Conservation (phyloP, 768 basidiomycete genomes). For the Holtermanniella nyarrowii region DNA sequence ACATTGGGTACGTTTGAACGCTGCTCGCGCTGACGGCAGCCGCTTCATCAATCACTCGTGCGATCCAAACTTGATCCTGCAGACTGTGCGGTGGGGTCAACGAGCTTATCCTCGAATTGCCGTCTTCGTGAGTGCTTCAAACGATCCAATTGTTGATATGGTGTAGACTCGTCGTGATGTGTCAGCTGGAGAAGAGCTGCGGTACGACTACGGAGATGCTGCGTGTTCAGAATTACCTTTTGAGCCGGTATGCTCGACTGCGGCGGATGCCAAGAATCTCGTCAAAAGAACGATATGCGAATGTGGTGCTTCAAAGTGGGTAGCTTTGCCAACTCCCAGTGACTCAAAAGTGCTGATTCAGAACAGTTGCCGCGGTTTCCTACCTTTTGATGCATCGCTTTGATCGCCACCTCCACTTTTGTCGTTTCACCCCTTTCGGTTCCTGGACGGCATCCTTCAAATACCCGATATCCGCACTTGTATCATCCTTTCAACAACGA, state of each 20-base stretch:
- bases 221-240: slow-evolving; percentile 20
- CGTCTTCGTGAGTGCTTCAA: slow-evolving; percentile 35
- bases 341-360: too few species aligned
- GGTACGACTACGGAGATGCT: slow-evolving; percentile 39
- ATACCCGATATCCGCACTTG: too few species aligned
- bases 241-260: too few species aligned
- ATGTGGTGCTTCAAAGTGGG: too few species aligned
- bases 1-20: slow-evolving; percentile 18
- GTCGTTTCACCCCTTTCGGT: too few species aligned
- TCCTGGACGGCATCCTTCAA: too few species aligned
- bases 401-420: too few species aligned
- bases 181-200: slow-evolving; percentile 31
- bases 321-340: too few species aligned
- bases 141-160: neutral
- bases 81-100: slow-evolving; percentile 33
- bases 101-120: slow-evolving; percentile 27
- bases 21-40: neutral
- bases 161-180: slow-evolving; percentile 26
- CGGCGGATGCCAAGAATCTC: too few species aligned
- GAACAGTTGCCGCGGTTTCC: neutral
- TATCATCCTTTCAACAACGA: too few species aligned
- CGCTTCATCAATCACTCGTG: slow-evolving; percentile 41
- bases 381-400: neutral
- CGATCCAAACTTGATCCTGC: slow-evolving; percentile 36
- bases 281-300: too few species aligned